A percentile compares a stretch with the other conserved stretches of the same genome.
Conservation (phyloP, 164 flowering plant species). For the Cinnamomum chago region DNA sequence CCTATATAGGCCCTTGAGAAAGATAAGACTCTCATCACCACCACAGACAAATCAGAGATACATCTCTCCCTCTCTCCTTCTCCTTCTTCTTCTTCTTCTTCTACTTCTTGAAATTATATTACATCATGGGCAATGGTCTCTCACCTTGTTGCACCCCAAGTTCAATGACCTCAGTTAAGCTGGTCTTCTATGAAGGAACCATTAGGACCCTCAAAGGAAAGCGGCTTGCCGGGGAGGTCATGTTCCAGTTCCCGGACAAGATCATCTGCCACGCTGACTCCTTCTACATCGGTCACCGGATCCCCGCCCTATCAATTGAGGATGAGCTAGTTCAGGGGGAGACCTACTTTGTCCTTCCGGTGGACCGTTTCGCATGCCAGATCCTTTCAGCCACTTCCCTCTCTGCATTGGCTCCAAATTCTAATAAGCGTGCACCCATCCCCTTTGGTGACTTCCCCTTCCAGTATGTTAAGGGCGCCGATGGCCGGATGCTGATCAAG, state of each 20-base stretch:
- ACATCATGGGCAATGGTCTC: not conserved
- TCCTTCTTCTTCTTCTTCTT: not conserved
- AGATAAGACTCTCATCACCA: not conserved
- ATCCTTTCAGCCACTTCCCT: slow-evolving; percentile 47
- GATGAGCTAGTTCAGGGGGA: slow-evolving; percentile 48
- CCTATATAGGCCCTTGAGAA: not conserved
- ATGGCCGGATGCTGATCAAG: slow-evolving; percentile 63
- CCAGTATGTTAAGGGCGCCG: slow-evolving; percentile 47
- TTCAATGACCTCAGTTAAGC: slow-evolving; percentile 27
- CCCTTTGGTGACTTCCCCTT: slow-evolving; percentile 37
- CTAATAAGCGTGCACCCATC: slow-evolving; percentile 20
- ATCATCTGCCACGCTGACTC: slow-evolving; percentile 83
- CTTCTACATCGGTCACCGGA: slow-evolving; percentile 69
- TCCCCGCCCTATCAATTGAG: slow-evolving; percentile 56
- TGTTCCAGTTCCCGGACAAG: slow-evolving; percentile 73
- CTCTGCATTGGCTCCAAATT: slow-evolving; percentile 31
- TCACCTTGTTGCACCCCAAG: slow-evolving; percentile 21
- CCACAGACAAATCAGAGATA: not conserved
- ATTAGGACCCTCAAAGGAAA: slow-evolving; percentile 39
- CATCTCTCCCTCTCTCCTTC: not conserved
- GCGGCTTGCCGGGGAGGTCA: slow-evolving; percentile 71
- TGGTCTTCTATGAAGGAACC: slow-evolving; percentile 60
- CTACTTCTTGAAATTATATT: not conserved
- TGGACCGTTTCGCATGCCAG: slow-evolving; percentile 46
- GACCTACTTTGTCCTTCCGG: slow-evolving; percentile 79